A percentile compares a stretch with the other conserved stretches of the same genome.
Conservation (phyloP, 371 early-diverging fungal species). For the Mortierella sp. region DNA sequence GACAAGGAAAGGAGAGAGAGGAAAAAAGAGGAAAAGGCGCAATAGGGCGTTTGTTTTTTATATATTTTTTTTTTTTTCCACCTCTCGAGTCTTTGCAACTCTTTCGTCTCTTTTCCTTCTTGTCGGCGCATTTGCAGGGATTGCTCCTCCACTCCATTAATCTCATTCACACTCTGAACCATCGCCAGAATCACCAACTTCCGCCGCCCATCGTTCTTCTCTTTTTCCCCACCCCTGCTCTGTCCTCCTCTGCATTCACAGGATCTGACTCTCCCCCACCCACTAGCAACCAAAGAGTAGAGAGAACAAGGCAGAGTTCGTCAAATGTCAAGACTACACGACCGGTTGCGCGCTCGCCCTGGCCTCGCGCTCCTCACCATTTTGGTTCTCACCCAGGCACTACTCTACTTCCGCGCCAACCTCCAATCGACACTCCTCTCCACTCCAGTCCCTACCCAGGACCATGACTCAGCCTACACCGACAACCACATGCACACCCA, state of each 20-base stretch:
- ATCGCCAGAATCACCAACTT: too few species aligned
- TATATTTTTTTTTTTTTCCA: background rate
- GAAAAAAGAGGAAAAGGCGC: background rate
- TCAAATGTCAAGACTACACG: too few species aligned
- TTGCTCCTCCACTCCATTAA: too few species aligned
- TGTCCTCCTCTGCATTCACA: too few species aligned
- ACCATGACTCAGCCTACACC: background rate
- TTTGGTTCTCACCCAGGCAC: constrained; percentile 19
- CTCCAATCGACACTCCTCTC: background rate
- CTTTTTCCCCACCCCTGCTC: too few species aligned
- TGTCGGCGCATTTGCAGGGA: background rate
- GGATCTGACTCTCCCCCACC: too few species aligned
- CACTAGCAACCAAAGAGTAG: too few species aligned
- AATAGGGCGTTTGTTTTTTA: background rate
- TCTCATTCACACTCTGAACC: too few species aligned
- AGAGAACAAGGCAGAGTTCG: too few species aligned
- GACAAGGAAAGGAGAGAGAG: background rate
- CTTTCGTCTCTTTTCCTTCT: background rate
- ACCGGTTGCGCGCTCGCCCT: background rate
- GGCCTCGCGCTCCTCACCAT: constrained; percentile 13
- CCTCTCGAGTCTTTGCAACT: background rate
- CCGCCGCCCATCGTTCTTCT: too few species aligned
- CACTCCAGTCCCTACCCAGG: background rate
- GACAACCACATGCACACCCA: background rate
- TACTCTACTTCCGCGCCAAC: constrained; percentile 15